Percentiles rank a stretch among this genome's conserved stretches.
Conservation (phyloP, 495 filamentous ascomycete species). For the Tuber magnatum region DNA sequence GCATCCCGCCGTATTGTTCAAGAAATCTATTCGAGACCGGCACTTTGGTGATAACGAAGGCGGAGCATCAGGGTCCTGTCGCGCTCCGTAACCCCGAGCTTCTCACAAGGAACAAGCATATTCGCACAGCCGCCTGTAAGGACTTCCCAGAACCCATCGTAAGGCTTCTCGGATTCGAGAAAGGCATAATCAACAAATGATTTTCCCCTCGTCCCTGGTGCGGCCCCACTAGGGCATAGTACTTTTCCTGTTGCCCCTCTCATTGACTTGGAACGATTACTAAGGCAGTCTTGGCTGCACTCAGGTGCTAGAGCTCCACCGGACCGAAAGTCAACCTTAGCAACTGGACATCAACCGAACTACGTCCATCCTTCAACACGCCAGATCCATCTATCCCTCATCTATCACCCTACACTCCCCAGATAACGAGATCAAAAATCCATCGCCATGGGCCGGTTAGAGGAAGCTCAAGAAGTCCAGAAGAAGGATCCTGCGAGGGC, state of each 20-base stretch:
- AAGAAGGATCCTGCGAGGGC: constrained; percentile 74
- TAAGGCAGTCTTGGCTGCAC: constrained; percentile 31
- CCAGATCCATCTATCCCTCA: constrained; percentile 24
- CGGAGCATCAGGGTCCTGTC: not conserved
- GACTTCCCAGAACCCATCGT: not conserved
- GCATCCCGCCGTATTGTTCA: not conserved
- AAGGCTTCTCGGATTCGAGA: not conserved
- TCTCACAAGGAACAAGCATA: not conserved
- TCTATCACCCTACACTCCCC: not conserved
- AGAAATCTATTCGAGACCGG: not conserved
- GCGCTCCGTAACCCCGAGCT: not conserved
- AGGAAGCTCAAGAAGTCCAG: constrained; percentile 76
- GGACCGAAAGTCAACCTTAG: constrained; percentile 17
- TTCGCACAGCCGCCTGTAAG: not conserved
- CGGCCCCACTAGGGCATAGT: not conserved
- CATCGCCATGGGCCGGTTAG: constrained; percentile 48
- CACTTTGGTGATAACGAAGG: not conserved
- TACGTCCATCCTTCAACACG: constrained; percentile 16
- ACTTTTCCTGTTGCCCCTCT: not conserved
- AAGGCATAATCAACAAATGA: not conserved
- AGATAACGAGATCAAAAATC: constrained; percentile 6
- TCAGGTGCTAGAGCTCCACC: constrained; percentile 24
- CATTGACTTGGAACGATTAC: constrained; percentile 17
- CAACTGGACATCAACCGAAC: constrained; percentile 28
- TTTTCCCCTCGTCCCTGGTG: not conserved